Evolutionary conservation across 805 yeast species (phyloP).

Genomic region (Suhomyces xylopsoci): DNA sequence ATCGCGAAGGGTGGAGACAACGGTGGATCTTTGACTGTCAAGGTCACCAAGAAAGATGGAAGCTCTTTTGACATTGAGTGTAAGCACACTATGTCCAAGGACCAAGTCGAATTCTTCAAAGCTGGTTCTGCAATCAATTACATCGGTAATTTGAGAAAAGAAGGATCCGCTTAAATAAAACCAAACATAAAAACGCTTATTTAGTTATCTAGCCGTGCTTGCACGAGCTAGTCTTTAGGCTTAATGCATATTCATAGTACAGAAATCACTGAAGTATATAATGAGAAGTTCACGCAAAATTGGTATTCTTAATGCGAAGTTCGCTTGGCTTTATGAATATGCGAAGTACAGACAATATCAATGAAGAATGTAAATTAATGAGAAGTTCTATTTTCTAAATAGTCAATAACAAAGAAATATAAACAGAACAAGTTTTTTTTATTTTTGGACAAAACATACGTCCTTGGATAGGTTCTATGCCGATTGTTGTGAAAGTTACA

Average conservation of each 20-base stretch:
- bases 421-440: not conserved
- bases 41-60: conserved; percentile 75
- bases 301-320: no score
- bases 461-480: not conserved
- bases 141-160: conserved; percentile 58
- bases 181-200: not conserved
- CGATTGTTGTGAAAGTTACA: not conserved
- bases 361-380: conserved; percentile 4
- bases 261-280: not conserved
- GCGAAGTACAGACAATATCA: not conserved
- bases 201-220: not conserved
- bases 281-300: no score
- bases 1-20: conserved; percentile 79
- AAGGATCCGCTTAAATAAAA: not conserved
- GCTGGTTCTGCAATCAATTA: conserved; percentile 96
- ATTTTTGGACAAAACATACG: conserved; percentile 1
- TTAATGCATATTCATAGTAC: conserved; percentile 2
- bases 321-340: no score
- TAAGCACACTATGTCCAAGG: conserved; percentile 95
- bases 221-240: not conserved
- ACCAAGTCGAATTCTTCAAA: conserved; percentile 92
- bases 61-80: conserved; percentile 65
- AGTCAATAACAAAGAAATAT: conserved; percentile 6
- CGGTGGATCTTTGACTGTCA: conserved; percentile 73
- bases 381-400: conserved; percentile 4